A percentile compares a stretch with the other conserved stretches of the same genome.
phyloP scores from a whole-genome alignment of 164 flowering plant species.

The Kalanchoe fedtschenkoi region DNA sequence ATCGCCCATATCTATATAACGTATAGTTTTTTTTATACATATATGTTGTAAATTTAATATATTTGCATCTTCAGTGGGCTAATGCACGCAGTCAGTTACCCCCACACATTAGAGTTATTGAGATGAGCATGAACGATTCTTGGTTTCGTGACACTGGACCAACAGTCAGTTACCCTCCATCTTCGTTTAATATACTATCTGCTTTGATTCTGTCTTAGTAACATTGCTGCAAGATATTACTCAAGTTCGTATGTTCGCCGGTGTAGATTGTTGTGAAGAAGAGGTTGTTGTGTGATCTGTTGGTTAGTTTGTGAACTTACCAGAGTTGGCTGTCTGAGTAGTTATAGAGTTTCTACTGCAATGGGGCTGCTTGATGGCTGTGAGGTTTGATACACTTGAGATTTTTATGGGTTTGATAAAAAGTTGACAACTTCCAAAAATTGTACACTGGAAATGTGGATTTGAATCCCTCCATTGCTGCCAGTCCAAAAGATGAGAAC shows the following conservation, averaged over 20 bases:
- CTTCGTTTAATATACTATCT: not conserved
- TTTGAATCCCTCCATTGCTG: no score
- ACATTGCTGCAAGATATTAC: slow-evolving; percentile 8
- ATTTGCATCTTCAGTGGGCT: slow-evolving; percentile 39
- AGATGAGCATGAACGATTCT: slow-evolving; percentile 84
- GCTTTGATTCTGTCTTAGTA: not conserved
- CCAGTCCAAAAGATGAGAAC: no score
- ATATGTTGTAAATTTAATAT: not conserved
- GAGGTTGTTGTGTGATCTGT: no score
- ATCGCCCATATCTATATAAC: no score
- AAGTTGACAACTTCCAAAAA: no score
- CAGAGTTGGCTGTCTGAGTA: no score
- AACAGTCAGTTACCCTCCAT: slow-evolving; percentile 45
- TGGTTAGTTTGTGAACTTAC: no score
- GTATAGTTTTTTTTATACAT: not conserved
- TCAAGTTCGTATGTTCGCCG: not conserved
- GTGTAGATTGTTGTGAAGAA: slow-evolving; percentile 63
- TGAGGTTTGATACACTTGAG: no score
- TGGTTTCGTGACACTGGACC: slow-evolving; percentile 96
- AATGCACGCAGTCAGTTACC: slow-evolving; percentile 67
- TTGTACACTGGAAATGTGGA: no score
- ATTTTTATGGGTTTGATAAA: no score
- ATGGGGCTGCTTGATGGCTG: no score
- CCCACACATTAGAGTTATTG: slow-evolving; percentile 52
- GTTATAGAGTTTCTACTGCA: no score